These are phyloP conservation scores for Hypoxylon sp. DNA, from an alignment of 2,329 filamentous ascomycete species.

Conservation along the genomic window DNA sequence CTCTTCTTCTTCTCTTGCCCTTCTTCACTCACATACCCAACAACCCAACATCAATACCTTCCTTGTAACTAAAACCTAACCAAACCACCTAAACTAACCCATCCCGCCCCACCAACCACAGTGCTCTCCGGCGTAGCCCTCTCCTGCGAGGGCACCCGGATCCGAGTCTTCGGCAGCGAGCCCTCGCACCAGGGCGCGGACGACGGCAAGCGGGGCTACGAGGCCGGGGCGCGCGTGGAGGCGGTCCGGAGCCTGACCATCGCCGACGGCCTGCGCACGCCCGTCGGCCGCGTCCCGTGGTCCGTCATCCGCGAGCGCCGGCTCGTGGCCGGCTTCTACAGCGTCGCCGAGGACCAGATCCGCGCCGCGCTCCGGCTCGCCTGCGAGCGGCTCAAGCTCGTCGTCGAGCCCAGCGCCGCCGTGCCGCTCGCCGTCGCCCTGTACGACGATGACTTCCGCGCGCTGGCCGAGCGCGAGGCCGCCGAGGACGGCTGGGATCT, in stretches of 20 bases:
- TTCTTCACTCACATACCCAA: not conserved
- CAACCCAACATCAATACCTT: not conserved
- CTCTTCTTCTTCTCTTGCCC: not conserved
- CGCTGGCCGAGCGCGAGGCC: conserved; percentile 72
- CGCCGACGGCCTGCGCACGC: conserved; percentile 87
- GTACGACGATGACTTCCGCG: conserved; percentile 85
- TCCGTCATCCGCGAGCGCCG: conserved; percentile 73
- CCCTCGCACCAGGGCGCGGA: conserved; percentile 84
- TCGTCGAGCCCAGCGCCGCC: conserved; percentile 87
- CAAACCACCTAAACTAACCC: too few relatives aligned
- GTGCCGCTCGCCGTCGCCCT: conserved; percentile 85
- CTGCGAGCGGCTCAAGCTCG: conserved; percentile 86
- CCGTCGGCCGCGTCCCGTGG: conserved; percentile 81
- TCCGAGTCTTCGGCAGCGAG: conserved; percentile 86
- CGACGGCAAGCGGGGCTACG: conserved; percentile 78
- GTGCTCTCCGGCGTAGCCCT: conserved; percentile 84
- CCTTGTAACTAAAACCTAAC: too few relatives aligned
- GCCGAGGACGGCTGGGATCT: conserved; percentile 78
- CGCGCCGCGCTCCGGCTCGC: conserved; percentile 77
- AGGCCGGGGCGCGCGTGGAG: conserved; percentile 69
- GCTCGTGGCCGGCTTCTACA: conserved; percentile 76
- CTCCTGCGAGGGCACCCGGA: conserved; percentile 74
- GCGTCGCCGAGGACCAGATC: conserved; percentile 85
- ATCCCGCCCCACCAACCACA: too few relatives aligned
- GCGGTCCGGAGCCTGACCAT: conserved; percentile 80